Percentiles rank a stretch among this genome's conserved stretches.
Conservation (phyloP, 495 filamentous ascomycete species). For the Aspergillus sclerotioniger region DNA sequence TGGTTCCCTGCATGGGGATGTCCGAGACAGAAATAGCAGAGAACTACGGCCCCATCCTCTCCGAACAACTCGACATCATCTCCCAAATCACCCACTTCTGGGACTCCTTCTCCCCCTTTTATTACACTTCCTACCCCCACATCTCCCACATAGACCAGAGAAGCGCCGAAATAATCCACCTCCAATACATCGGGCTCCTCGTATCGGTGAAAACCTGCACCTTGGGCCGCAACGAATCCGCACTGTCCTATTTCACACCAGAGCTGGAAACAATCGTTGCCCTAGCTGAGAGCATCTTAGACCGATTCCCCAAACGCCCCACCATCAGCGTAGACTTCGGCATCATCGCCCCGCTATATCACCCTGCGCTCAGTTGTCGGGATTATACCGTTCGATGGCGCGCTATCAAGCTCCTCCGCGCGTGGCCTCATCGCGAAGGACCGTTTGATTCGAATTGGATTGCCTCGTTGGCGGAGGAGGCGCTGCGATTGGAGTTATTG, state of each 20-base stretch:
- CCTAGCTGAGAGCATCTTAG: constrained; percentile 8
- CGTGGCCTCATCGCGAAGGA: constrained; percentile 45
- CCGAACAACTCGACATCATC: not conserved
- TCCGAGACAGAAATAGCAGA: not conserved
- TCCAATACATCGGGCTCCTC: constrained; percentile 5
- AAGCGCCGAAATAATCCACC: constrained; percentile 14
- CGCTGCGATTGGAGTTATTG: constrained; percentile 9
- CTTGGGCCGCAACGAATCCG: not conserved
- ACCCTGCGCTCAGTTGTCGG: constrained; percentile 46
- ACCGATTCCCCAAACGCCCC: constrained; percentile 14
- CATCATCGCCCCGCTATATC: constrained; percentile 43
- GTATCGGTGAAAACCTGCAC: constrained; percentile 11
- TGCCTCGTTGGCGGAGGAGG: constrained; percentile 3
- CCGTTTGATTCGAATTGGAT: constrained; percentile 38
- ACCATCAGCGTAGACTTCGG: constrained; percentile 18
- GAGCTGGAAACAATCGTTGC: constrained; percentile 4
- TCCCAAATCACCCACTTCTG: not conserved
- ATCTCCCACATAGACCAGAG: constrained; percentile 1
- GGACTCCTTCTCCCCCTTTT: not conserved
- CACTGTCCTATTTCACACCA: not conserved
- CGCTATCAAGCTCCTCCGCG: constrained; percentile 38
- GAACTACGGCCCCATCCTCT: not conserved
- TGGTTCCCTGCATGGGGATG: not conserved
- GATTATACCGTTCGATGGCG: constrained; percentile 32
- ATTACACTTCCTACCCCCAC: not conserved